Evolutionary conservation across 106 monocot species (phyloP).

Genomic region (Iris macrosiphon): DNA sequence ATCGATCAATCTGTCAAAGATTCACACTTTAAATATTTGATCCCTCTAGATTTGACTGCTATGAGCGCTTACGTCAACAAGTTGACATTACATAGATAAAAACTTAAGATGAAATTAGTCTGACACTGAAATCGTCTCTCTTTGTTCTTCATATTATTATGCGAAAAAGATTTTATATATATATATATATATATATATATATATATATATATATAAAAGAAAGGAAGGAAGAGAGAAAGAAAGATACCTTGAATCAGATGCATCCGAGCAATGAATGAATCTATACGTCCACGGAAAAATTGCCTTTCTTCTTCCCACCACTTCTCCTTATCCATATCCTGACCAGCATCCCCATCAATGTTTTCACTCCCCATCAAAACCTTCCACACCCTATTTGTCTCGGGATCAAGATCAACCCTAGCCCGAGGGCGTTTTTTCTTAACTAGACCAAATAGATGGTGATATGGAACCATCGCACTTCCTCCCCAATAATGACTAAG

Average conservation of each 20-base stretch:
- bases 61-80: too few species aligned
- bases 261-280: constrained; percentile 76
- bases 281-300: constrained; percentile 47
- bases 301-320: constrained; percentile 71
- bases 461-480: constrained; percentile 12
- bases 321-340: constrained; percentile 38
- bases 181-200: too few species aligned
- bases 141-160: too few species aligned
- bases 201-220: too few species aligned
- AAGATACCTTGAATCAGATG: constrained; percentile 69
- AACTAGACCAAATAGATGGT: background rate
- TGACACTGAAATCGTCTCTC: too few species aligned
- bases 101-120: too few species aligned
- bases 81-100: too few species aligned
- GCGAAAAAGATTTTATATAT: too few species aligned
- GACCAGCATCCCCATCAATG: constrained; percentile 14
- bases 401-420: constrained; percentile 57
- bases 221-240: background rate
- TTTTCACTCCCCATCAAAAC: constrained; percentile 32
- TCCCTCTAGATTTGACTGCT: too few species aligned
- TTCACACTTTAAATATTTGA: too few species aligned
- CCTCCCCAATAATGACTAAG: constrained; percentile 32
- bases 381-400: constrained; percentile 27
- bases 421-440: constrained; percentile 1
- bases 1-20: too few species aligned